Evolutionary conservation across 1,139 yeast genomes (phyloP), one percentile per base, ranked within the genome.

Genomic region (Blastobotrys niveus): DNA sequence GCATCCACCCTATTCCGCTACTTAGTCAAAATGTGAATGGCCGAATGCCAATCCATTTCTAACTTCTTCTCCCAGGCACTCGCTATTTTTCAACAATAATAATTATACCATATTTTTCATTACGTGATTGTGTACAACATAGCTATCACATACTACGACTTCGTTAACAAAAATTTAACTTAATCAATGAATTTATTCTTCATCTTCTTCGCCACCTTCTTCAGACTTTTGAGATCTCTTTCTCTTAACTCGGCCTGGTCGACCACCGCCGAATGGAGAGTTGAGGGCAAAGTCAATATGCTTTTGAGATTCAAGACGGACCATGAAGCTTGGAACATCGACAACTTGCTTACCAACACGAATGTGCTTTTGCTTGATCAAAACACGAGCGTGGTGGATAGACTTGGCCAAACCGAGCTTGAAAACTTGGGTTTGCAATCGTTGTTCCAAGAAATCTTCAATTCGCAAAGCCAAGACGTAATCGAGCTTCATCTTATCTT

Each of bases 221-320:
- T 70, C 62, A 56, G 69, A 67, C 72, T 78, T 81, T 70, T 75
- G 81, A 72, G 82, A 85, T 81, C 84, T 80, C 79, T 80, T 89
- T 86, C 98, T 88, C 83, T 93, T 93, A 68, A 87, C 95, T 82
- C 98, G 93, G 74, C 99, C 99, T 65, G 98, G 93, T 80, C 98
- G 91, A 65, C 96, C 98, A 79, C 98, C 98, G 73, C 98, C 98
- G 87, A 86, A 91, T 74, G 99, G 98, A 61, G 98, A 91, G 73
- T 86, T 87, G 72, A 89, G 83, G 66, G 98, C 95, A 66, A 91
- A 91, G 82, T 91, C 98, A 76, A 91, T 88, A 88, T 93, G 98
- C 86, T 91, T 91, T 79, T 91, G 98, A 62, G 98, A 89, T 78
- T 91, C 99, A 73, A 91, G 84, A 81, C 99, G 93, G 60, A 91